Evolutionary conservation across 1,139 yeast species (phyloP).

Genomic region (Candida sp.): DNA sequence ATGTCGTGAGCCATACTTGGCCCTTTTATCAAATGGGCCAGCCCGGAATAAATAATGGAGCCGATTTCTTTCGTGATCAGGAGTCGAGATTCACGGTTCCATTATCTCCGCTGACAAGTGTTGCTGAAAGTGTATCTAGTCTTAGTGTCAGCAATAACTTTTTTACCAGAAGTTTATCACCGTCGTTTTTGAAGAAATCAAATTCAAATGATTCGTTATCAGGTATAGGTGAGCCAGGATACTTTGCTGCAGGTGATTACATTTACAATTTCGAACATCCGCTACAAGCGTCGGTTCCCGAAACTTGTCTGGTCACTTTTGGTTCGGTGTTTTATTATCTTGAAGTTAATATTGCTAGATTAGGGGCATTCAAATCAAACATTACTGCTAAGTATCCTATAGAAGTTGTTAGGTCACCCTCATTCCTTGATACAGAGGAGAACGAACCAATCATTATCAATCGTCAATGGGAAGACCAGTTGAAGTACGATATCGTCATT

Average conservation of each 20-base stretch:
- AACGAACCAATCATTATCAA: slow-evolving; percentile 91
- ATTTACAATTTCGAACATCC: slow-evolving; percentile 90
- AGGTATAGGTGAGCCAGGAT: slow-evolving; percentile 18
- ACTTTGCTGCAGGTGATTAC: slow-evolving; percentile 77
- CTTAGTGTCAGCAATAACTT: slow-evolving; percentile 1
- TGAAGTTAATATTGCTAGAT: slow-evolving; percentile 67
- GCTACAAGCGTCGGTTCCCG: slow-evolving; percentile 79
- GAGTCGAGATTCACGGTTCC: slow-evolving; percentile 11
- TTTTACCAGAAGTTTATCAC: slow-evolving; percentile 25
- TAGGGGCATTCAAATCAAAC: slow-evolving; percentile 83
- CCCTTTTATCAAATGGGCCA: slow-evolving; percentile 66
- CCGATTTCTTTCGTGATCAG: slow-evolving; percentile 40
- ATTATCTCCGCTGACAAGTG: slow-evolving; percentile 7
- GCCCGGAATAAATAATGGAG: slow-evolving; percentile 48
- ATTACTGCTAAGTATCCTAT: slow-evolving; percentile 64
- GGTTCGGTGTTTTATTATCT: slow-evolving; percentile 73
- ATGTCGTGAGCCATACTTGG: slow-evolving; percentile 82
- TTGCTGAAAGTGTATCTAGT: slow-evolving; percentile 12
- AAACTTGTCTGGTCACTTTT: slow-evolving; percentile 71
- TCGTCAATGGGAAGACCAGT: slow-evolving; percentile 91
- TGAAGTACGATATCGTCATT: slow-evolving; percentile 84
- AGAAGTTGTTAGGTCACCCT: slow-evolving; percentile 68
- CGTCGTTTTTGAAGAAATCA: slow-evolving; percentile 37
- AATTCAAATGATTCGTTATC: slow-evolving; percentile 26
- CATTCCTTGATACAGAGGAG: slow-evolving; percentile 78